Evolutionary conservation across 306 rosid species (phyloP), one percentile per base, ranked within the genome.

Genomic region (Cicer cuneatum): DNA sequence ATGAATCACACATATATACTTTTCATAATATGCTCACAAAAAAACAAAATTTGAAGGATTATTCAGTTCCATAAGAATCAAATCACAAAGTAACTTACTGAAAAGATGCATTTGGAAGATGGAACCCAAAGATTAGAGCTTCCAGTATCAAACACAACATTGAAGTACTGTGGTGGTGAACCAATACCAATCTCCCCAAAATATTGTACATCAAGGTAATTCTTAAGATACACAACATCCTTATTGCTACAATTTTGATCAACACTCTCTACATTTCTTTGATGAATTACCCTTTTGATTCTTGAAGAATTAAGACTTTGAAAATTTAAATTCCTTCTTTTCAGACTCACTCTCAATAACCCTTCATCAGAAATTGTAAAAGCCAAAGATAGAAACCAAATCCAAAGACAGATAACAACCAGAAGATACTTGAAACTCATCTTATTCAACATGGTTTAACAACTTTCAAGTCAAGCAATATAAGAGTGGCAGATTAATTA

Each of bases 61-160:
- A 57, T 10, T 16, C 51, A 59, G 39, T 60, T 51, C 7, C 11
- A 72, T 15, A 11, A 71, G n/a, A 71, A 72, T 38, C 13, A 71
- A 15, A 48, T 51, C 43, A 66, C 48, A n/a, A 3, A 37, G 1
- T 66, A 72, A 72, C 89, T 84, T 85, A 90, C 96, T 65, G 96
- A 89, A 38, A 90, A 80, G 38, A 82, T 45, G 83, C 93, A 90
- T 83, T 78, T 87, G 13, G 93, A 85, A 66, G 96, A 90, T 6
- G 93, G 96, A 58, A 90, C 90, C 96, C 96, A 90, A 35, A 90
- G 87, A 74, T 88, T 89, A 35, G 93, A 84, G 80, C 92, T 89
- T 1, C 93, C 96, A 18, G 96, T 90, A 59, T 90, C 96, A 78
- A 90, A 90, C 42, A 90, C 90, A 72, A 90, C 93, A 71, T 69